Base-by-base conservation (phyloP, 495 filamentous ascomycete genomes). In the Xylaria cubensis region DNA sequence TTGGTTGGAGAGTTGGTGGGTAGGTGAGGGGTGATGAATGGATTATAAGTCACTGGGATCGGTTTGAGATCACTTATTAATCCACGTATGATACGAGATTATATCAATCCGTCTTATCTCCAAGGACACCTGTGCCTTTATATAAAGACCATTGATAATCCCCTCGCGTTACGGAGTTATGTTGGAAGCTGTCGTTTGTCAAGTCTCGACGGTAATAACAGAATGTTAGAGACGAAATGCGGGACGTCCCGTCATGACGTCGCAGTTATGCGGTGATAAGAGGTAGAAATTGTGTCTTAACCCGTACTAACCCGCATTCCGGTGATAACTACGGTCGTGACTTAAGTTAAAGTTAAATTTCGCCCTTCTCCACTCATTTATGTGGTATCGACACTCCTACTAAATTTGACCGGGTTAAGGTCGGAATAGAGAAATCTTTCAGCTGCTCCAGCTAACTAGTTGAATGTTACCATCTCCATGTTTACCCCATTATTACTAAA, bases 201-300 rank as follows among this genome's bases (percentile, higher is more conserved):
- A 6, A 19, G 3, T 48, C 44, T 0, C 46, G 0, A 50, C 46
- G 46, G 17, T 19, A n/a, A 50, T 50, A 50, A 50, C 46, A 50
- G 6, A n/a, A 8, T 17, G 6, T 50, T 8, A 50, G 46, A 19
- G 15, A 50, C 17, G 46, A 50, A 5, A 21, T n/a, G 46, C 46
- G 46, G 46, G 46, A 50, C 48, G 21, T 51, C n/a, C 48, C 48
- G 9, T n/a, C 48, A 51, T 51, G 48, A 51, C 48, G 48, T 51
- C n/a, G 48, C 48, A n/a, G 19, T 51, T 21, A 24, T 3, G n/a
- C 48, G 48, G 48, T n/a, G 48, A 51, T 51, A 51, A 6, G 17
- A 3, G 0, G 10, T 51, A 0, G 19, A 9, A 46, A 2, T 48
- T 0, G 24, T 3, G 48, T 21, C 48, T n/a, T 51, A 51, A 51